Evolutionary conservation across 352 stramenopile species (phyloP).

Genomic region (Plasmopara muralis): DNA sequence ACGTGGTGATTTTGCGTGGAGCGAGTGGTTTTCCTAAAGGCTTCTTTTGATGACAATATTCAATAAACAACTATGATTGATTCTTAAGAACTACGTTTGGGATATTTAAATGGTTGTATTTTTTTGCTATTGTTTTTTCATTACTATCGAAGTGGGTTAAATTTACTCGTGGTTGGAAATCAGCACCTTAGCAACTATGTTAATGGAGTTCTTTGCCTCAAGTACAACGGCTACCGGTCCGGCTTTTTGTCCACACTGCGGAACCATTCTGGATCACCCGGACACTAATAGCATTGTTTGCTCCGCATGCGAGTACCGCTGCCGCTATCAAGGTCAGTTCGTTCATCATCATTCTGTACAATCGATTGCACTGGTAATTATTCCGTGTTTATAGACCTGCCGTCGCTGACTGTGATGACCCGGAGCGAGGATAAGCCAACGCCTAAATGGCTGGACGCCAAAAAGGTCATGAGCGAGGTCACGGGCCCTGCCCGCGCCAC

Average conservation of each 20-base stretch:
- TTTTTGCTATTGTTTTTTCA: neutral
- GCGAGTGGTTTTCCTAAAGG: slow-evolving; percentile 66
- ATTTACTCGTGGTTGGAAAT: slow-evolving; percentile 25
- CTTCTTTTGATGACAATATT: too few relatives aligned
- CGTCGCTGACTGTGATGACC: slow-evolving; percentile 70
- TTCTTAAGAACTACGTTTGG: too few relatives aligned
- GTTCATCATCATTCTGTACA: neutral
- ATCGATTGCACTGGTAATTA: neutral
- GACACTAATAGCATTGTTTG: slow-evolving; percentile 86
- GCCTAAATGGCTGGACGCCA: slow-evolving; percentile 74
- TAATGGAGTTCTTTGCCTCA: slow-evolving; percentile 62
- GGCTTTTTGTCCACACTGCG: slow-evolving; percentile 85
- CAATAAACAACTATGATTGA: too few relatives aligned
- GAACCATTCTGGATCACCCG: slow-evolving; percentile 81
- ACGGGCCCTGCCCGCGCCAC: slow-evolving; percentile 86
- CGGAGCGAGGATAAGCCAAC: slow-evolving; percentile 66
- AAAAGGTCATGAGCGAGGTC: slow-evolving; percentile 75
- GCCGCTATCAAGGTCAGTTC: slow-evolving; percentile 67
- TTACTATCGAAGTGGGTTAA: neutral
- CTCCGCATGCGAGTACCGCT: slow-evolving; percentile 78
- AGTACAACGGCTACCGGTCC: slow-evolving; percentile 50
- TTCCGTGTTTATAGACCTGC: slow-evolving; percentile 42
- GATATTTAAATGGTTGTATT: neutral
- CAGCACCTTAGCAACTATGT: slow-evolving; percentile 27
- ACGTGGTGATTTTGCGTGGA: slow-evolving; percentile 57